Conservation (phyloP, 768 basidiomycete genomes). For the Sarcodon sp. region DNA sequence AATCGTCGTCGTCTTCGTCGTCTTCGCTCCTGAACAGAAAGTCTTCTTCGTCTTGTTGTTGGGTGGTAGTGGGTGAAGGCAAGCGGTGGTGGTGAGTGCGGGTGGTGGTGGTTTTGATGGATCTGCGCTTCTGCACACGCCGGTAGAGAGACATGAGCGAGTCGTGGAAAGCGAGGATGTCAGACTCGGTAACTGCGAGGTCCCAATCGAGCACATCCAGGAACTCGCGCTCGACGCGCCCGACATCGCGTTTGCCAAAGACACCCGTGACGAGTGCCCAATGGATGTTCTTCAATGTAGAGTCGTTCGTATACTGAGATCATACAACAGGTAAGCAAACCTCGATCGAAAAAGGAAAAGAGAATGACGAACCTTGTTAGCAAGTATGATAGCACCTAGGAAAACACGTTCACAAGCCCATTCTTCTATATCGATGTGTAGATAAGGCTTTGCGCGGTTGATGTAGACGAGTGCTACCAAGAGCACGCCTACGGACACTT, state of each 20-base stretch:
- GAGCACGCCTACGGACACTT: conserved; percentile 49
- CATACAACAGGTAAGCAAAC: conserved; percentile 10
- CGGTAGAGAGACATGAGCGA: conserved; percentile 13
- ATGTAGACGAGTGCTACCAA: conserved; percentile 63
- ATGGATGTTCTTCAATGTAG: conserved; percentile 77
- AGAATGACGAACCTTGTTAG: conserved; percentile 46
- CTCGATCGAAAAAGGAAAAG: conserved; percentile 4
- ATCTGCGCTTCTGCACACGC: too few relatives aligned
- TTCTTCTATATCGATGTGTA: conserved; percentile 62
- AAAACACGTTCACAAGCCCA: conserved; percentile 84
- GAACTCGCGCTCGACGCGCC: conserved; percentile 69
- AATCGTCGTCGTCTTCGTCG: too few relatives aligned
- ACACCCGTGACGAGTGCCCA: conserved; percentile 74
- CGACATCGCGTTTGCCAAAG: conserved; percentile 67
- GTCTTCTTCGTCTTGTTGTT: too few relatives aligned
- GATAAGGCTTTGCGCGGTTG: conserved; percentile 53
- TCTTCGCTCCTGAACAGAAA: too few relatives aligned
- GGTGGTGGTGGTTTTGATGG: too few relatives aligned
- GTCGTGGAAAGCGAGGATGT: conserved; percentile 33
- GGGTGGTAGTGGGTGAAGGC: too few relatives aligned
- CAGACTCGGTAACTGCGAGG: conserved; percentile 45
- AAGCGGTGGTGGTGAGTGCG: too few relatives aligned
- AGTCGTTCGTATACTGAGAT: conserved; percentile 73
- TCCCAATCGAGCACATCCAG: conserved; percentile 70
- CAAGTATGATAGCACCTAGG: conserved; percentile 67